Evolutionary conservation across 441 rosid genomes (phyloP).

Genomic region (Jatropha podagrica): DNA sequence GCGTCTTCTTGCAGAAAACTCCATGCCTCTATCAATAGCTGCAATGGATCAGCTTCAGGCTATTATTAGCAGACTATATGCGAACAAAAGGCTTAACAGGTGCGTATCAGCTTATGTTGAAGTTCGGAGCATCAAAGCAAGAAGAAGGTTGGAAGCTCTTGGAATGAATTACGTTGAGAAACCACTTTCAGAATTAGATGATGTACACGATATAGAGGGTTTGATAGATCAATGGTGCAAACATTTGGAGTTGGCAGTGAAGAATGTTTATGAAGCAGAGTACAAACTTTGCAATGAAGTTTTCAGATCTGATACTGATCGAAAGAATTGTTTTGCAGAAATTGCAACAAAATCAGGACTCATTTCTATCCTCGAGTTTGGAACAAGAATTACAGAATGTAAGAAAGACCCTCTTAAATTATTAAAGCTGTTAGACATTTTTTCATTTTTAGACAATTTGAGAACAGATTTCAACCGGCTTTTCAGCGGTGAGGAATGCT

Average conservation of each 20-base stretch:
- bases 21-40: constrained; percentile 22
- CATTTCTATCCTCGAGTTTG: constrained; percentile 53
- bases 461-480: constrained; percentile 61
- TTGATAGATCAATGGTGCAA: constrained; percentile 52
- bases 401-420: constrained; percentile 66
- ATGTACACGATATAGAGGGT: constrained; percentile 39
- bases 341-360: constrained; percentile 57
- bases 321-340: constrained; percentile 46
- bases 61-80: constrained; percentile 42
- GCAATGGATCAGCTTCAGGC: constrained; percentile 43
- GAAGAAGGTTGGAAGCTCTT: constrained; percentile 38
- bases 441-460: constrained; percentile 54
- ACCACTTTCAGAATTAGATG: constrained; percentile 40
- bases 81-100: constrained; percentile 33
- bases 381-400: constrained; percentile 49
- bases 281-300: constrained; percentile 49
- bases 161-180: constrained; percentile 47
- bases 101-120: constrained; percentile 39
- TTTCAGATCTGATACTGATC: constrained; percentile 34
- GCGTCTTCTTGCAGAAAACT: constrained; percentile 41
- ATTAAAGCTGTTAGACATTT: constrained; percentile 59
- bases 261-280: constrained; percentile 48
- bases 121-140: constrained; percentile 39
- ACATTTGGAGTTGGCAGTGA: constrained; percentile 52
- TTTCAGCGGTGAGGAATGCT: constrained; percentile 50